phyloP scores from a whole-genome alignment of 805 yeast genomes.

The Ogataea pignaliae region DNA sequence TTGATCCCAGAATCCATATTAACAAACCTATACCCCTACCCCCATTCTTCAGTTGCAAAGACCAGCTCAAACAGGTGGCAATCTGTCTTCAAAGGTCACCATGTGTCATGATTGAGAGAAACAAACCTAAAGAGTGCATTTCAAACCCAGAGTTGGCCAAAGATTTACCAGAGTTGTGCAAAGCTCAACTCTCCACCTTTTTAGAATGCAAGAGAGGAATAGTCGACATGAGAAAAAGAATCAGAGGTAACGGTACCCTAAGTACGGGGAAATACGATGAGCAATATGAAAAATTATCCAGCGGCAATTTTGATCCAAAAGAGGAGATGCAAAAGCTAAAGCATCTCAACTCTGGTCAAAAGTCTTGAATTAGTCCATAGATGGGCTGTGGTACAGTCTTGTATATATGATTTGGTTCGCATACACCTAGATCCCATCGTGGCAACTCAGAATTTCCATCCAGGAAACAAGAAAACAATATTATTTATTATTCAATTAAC shows the following conservation, averaged over 20 bases:
- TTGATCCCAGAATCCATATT: no score
- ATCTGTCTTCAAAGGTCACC: slow-evolving; percentile 95
- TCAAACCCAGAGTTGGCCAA: slow-evolving; percentile 71
- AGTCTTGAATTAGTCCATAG: slow-evolving; percentile 9
- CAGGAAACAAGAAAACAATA: no score
- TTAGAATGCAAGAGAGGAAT: slow-evolving; percentile 89
- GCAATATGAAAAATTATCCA: slow-evolving; percentile 70
- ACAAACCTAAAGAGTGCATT: slow-evolving; percentile 85
- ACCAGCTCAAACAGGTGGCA: slow-evolving; percentile 92
- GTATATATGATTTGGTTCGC: no score
- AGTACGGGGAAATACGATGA: slow-evolving; percentile 93
- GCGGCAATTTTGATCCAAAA: slow-evolving; percentile 77
- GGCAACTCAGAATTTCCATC: no score
- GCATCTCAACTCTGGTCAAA: slow-evolving; percentile 49
- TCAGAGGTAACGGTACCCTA: slow-evolving; percentile 89
- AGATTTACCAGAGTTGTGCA: slow-evolving; percentile 83
- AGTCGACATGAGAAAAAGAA: slow-evolving; percentile 86
- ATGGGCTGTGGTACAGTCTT: no score
- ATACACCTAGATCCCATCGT: no score
- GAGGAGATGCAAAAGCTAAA: slow-evolving; percentile 76
- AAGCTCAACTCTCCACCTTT: slow-evolving; percentile 78
- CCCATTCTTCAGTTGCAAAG: slow-evolving; percentile 64
- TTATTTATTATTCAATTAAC: no score
- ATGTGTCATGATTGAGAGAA: slow-evolving; percentile 84
- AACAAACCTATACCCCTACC: neutral